Evolutionary conservation across 2,329 filamentous ascomycete genomes (phyloP).

Genomic region (Triangularia verruculosa): DNA sequence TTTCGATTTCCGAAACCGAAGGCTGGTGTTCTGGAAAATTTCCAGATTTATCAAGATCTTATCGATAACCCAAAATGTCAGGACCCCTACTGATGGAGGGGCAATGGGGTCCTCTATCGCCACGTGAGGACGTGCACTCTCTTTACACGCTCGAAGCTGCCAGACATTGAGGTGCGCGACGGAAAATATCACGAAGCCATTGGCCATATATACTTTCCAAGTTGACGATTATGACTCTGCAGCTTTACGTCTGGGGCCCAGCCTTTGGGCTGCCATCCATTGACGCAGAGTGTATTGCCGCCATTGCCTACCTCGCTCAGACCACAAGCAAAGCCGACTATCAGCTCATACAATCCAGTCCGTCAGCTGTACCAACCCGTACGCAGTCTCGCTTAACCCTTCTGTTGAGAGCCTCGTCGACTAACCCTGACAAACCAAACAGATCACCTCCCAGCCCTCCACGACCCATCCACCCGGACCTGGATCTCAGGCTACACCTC

Average conservation of each 20-base stretch:
- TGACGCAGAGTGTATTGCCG: conserved; percentile 84
- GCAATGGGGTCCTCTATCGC: conserved; percentile 20
- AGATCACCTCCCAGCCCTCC: conserved; percentile 56
- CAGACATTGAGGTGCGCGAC: conserved; percentile 3
- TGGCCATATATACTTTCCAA: neutral
- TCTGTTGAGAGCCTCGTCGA: too few species aligned
- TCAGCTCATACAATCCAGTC: conserved; percentile 69
- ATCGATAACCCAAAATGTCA: neutral
- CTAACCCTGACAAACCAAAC: conserved; percentile 15
- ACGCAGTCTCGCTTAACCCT: too few species aligned
- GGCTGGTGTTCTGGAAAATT: conserved; percentile 17
- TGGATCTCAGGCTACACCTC: conserved; percentile 60
- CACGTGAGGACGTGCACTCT: conserved; percentile 22
- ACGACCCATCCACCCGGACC: conserved; percentile 45
- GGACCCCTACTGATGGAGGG: neutral
- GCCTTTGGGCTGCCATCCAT: conserved; percentile 87
- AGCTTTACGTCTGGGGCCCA: conserved; percentile 87
- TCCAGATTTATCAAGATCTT: neutral
- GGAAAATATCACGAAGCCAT: neutral
- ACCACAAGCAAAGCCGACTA: conserved; percentile 59
- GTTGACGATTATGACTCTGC: conserved; percentile 30
- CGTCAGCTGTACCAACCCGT: conserved; percentile 68
- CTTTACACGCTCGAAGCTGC: neutral
- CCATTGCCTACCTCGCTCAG: conserved; percentile 71
- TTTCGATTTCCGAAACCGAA: conserved; percentile 8